phyloP scores from a whole-genome alignment of 371 early-diverging fungal species.

The Haplosporangium sp. region DNA sequence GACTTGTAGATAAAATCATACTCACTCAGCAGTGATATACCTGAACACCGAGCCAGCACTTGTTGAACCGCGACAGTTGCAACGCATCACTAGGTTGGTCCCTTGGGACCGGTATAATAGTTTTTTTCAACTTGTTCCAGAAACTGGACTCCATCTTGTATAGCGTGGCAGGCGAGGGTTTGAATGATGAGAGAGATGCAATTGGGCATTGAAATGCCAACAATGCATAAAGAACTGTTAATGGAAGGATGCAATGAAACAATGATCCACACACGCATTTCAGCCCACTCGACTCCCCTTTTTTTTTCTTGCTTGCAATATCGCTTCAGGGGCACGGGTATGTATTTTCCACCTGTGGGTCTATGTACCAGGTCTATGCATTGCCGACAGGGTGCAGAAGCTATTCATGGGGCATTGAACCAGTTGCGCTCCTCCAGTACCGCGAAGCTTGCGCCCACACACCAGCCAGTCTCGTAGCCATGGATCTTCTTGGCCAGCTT shows the following conservation, averaged over 20 bases:
- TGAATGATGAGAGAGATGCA: neutral
- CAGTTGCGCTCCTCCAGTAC: conserved; percentile 69
- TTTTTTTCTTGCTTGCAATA: no score
- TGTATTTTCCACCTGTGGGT: no score
- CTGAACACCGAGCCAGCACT: conserved; percentile 79
- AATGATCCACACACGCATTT: no score
- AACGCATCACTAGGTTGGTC: conserved; percentile 70
- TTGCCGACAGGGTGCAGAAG: neutral
- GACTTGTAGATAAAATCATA: neutral
- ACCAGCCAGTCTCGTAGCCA: conserved; percentile 97
- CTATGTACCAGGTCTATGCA: no score
- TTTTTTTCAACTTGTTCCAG: conserved; percentile 57
- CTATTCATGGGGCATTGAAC: conserved; percentile 11
- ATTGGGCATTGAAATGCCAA: neutral
- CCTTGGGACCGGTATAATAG: conserved; percentile 71
- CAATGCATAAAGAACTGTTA: neutral
- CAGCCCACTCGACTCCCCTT: no score
- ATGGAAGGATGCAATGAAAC: no score
- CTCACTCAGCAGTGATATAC: conserved; percentile 48
- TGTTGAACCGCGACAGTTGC: conserved; percentile 80
- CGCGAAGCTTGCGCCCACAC: conserved; percentile 90
- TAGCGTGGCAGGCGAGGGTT: neutral
- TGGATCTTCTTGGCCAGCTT: conserved; percentile 91
- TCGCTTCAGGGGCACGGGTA: no score
- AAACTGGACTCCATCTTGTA: conserved; percentile 30